A percentile compares a stretch with the other conserved stretches of the same genome.
Conservation (phyloP, 2,329 filamentous ascomycete genomes). For the Paecilomyces sp. region DNA sequence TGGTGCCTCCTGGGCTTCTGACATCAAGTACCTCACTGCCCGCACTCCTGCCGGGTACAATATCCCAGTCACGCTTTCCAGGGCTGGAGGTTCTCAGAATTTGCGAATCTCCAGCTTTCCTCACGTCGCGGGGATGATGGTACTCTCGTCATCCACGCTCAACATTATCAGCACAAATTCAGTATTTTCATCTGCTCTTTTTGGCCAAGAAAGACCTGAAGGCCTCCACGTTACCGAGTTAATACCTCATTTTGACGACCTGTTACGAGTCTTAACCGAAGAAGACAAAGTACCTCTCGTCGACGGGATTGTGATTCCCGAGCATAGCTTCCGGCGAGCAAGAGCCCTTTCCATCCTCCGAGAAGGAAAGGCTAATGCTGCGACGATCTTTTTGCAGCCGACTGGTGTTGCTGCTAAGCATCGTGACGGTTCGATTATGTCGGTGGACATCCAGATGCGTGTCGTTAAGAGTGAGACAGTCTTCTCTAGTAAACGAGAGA, state of each 20-base stretch:
- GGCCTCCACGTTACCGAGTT: slow-evolving; percentile 72
- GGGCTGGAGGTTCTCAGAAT: slow-evolving; percentile 60
- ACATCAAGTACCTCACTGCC: slow-evolving; percentile 76
- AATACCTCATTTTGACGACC: slow-evolving; percentile 79
- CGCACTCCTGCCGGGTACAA: slow-evolving; percentile 68
- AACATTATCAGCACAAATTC: slow-evolving; percentile 88
- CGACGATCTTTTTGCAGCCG: slow-evolving; percentile 72
- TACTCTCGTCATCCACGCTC: slow-evolving; percentile 71
- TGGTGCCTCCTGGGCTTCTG: slow-evolving; percentile 68
- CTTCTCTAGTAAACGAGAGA: slow-evolving; percentile 50
- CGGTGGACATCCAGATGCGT: slow-evolving; percentile 92
- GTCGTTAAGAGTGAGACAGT: slow-evolving; percentile 84
- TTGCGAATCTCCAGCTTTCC: slow-evolving; percentile 89
- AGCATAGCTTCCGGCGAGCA: slow-evolving; percentile 89
- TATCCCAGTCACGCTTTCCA: slow-evolving; percentile 76
- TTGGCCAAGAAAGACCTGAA: slow-evolving; percentile 79
- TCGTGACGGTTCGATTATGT: slow-evolving; percentile 83
- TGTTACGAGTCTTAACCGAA: slow-evolving; percentile 72
- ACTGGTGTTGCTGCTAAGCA: slow-evolving; percentile 80
- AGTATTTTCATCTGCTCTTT: slow-evolving; percentile 86
- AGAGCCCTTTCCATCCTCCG: slow-evolving; percentile 75
- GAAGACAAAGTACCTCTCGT: slow-evolving; percentile 77
- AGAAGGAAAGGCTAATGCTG: slow-evolving; percentile 72
- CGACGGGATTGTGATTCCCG: slow-evolving; percentile 94
- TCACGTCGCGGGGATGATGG: slow-evolving; percentile 94